Evolutionary conservation across 1,139 yeast genomes (phyloP).

Genomic region (Suhomyces wounanorum): DNA sequence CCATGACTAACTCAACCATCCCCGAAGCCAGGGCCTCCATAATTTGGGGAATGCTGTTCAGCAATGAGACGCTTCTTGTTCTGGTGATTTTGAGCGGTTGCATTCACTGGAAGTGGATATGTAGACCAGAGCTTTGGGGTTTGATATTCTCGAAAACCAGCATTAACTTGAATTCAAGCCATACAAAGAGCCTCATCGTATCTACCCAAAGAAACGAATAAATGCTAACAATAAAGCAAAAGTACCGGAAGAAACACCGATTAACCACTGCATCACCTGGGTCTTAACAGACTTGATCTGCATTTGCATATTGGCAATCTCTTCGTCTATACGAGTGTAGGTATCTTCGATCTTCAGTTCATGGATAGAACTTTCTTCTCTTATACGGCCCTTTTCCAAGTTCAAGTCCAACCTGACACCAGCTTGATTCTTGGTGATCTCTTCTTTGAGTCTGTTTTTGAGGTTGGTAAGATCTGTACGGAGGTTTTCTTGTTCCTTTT

Average conservation of each 20-base stretch:
- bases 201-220: slow-evolving; percentile 67
- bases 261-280: slow-evolving; percentile 96
- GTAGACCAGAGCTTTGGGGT: not conserved
- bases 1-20: not conserved
- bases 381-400: slow-evolving; percentile 89
- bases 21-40: not conserved
- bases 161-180: not conserved
- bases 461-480: slow-evolving; percentile 84
- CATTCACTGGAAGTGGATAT: not conserved
- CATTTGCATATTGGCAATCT: slow-evolving; percentile 89
- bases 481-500: slow-evolving; percentile 85
- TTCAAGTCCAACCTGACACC: slow-evolving; percentile 88
- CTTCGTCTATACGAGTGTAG: slow-evolving; percentile 93
- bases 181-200: not conserved
- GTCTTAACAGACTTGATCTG: slow-evolving; percentile 94
- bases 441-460: slow-evolving; percentile 83
- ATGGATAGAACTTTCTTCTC: slow-evolving; percentile 91
- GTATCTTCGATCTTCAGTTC: slow-evolving; percentile 94
- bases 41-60: not conserved
- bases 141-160: not conserved
- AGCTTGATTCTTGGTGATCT: slow-evolving; percentile 87
- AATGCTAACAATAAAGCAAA: slow-evolving; percentile 91
- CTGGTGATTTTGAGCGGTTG: too few species aligned
- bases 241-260: slow-evolving; percentile 98
- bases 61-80: too few species aligned